Evolutionary conservation across 176 grass and related monocot species (phyloP).

Genomic region (Carex littledalei): DNA sequence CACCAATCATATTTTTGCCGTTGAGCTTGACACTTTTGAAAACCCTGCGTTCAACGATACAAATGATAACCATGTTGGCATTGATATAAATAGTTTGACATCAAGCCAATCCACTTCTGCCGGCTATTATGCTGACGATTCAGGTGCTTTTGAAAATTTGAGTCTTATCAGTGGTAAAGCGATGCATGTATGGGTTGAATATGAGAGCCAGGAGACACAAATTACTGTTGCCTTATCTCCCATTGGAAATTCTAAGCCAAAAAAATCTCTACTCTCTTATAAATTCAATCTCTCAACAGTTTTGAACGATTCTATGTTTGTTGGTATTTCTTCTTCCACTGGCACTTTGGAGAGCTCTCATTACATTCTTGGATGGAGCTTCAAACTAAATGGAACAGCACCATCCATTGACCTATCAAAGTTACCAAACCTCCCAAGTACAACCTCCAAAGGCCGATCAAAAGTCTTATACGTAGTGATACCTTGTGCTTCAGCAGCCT

Average conservation of each 20-base stretch:
- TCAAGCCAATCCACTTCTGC: slow-evolving; percentile 23
- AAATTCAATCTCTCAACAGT: slow-evolving; percentile 31
- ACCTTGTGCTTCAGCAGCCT: slow-evolving; percentile 28
- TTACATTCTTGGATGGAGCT: slow-evolving; percentile 73
- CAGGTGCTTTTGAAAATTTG: slow-evolving; percentile 32
- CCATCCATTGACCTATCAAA: slow-evolving; percentile 33
- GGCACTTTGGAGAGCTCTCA: slow-evolving; percentile 34
- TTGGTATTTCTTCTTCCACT: slow-evolving; percentile 61
- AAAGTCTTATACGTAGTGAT: slow-evolving; percentile 30
- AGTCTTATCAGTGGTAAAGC: slow-evolving; percentile 40
- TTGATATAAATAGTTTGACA: slow-evolving; percentile 44
- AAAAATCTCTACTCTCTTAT: slow-evolving; percentile 38
- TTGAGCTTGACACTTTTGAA: slow-evolving; percentile 57
- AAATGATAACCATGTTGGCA: slow-evolving; percentile 52
- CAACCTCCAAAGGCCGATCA: slow-evolving; percentile 26
- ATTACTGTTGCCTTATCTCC: slow-evolving; percentile 53
- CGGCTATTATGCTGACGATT: slow-evolving; percentile 44
- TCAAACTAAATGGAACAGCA: slow-evolving; percentile 46
- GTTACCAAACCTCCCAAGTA: slow-evolving; percentile 41
- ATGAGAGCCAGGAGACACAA: slow-evolving; percentile 24
- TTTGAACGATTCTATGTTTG: slow-evolving; percentile 38
- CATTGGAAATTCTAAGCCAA: slow-evolving; percentile 32
- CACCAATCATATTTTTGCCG: slow-evolving; percentile 43
- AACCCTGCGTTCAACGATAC: slow-evolving; percentile 46
- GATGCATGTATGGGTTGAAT: slow-evolving; percentile 81